phyloP scores from a whole-genome alignment of 805 yeast species.

The Candida dendrica region DNA sequence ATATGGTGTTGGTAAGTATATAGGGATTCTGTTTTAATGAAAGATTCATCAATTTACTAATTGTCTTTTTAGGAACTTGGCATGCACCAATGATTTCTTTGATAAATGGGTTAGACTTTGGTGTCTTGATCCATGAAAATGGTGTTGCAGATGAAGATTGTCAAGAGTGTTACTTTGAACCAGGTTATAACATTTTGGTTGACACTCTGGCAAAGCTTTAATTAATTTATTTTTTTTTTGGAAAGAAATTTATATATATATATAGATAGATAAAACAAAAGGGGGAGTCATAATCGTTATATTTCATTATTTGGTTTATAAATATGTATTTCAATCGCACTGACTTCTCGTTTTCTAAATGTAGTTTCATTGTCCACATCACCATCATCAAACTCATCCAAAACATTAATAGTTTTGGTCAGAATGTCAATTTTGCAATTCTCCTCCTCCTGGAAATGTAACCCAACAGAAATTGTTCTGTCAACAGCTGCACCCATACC shows the following conservation, averaged over 20 bases:
- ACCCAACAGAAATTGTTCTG: constrained; percentile 54
- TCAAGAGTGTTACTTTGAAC: constrained; percentile 67
- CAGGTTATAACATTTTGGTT: constrained; percentile 37
- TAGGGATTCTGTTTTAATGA: neutral
- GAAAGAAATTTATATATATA: too few species aligned
- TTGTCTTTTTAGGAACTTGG: constrained; percentile 52
- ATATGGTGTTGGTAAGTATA: constrained; percentile 48
- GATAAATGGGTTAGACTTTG: constrained; percentile 66
- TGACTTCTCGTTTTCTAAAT: constrained; percentile 28
- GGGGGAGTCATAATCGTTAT: too few species aligned
- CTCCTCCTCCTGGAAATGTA: constrained; percentile 46
- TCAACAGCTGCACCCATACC: constrained; percentile 77
- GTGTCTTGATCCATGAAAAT: constrained; percentile 82
- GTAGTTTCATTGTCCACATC: constrained; percentile 25
- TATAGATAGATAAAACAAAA: neutral
- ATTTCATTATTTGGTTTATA: constrained; percentile 5
- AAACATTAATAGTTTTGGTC: constrained; percentile 60
- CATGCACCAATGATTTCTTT: constrained; percentile 95
- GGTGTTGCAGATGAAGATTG: constrained; percentile 76
- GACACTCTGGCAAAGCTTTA: neutral
- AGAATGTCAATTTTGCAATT: constrained; percentile 47
- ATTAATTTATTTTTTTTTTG: too few species aligned
- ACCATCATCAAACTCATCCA: constrained; percentile 54
- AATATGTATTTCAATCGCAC: constrained; percentile 37
- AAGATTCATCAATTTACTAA: neutral